Evolutionary conservation across 192 early-diverging fungal genomes (phyloP).

Genomic region (Coemansia sp.): DNA sequence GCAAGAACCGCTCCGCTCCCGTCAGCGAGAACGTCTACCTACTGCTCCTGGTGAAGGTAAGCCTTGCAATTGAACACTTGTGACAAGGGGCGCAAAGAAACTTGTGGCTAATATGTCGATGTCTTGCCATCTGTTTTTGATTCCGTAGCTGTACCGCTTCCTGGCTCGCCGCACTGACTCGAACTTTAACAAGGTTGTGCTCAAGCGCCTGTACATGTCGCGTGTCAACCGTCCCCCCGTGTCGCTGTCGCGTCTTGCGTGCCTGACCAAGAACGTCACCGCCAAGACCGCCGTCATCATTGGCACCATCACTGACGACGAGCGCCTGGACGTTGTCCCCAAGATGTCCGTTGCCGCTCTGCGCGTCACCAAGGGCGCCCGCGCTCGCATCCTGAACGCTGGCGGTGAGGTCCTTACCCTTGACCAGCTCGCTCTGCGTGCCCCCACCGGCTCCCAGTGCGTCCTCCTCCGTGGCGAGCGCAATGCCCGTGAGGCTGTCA

Average conservation of each 20-base stretch:
- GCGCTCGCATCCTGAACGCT: conserved; percentile 96
- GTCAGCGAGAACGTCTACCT: conserved; percentile 97
- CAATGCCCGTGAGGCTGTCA: conserved; percentile 95
- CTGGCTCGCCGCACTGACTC: conserved; percentile 98
- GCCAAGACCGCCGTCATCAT: conserved; percentile 94
- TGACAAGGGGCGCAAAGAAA: neutral
- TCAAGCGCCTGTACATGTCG: conserved; percentile 99
- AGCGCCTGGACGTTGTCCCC: conserved; percentile 86
- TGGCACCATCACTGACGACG: conserved; percentile 96
- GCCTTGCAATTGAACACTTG: neutral
- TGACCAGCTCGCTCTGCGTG: conserved; percentile 98
- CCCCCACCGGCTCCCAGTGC: conserved; percentile 94
- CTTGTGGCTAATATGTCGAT: neutral
- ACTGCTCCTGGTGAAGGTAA: conserved; percentile 89
- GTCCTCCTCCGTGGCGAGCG: conserved; percentile 93
- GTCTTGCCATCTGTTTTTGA: neutral
- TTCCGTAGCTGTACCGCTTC: conserved; percentile 91
- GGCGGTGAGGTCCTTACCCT: conserved; percentile 98
- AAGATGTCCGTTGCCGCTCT: conserved; percentile 96
- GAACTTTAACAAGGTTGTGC: conserved; percentile 98
- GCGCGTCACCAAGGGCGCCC: conserved; percentile 92
- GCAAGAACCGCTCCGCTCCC: conserved; percentile 82
- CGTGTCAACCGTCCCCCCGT: conserved; percentile 95
- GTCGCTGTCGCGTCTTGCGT: conserved; percentile 83
- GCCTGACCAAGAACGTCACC: conserved; percentile 71